A percentile compares a stretch with the other conserved stretches of the same genome.
These are phyloP conservation scores for Aurifilum marmelostoma DNA, from an alignment of 2,329 filamentous ascomycete species.

Conservation along the genomic window DNA sequence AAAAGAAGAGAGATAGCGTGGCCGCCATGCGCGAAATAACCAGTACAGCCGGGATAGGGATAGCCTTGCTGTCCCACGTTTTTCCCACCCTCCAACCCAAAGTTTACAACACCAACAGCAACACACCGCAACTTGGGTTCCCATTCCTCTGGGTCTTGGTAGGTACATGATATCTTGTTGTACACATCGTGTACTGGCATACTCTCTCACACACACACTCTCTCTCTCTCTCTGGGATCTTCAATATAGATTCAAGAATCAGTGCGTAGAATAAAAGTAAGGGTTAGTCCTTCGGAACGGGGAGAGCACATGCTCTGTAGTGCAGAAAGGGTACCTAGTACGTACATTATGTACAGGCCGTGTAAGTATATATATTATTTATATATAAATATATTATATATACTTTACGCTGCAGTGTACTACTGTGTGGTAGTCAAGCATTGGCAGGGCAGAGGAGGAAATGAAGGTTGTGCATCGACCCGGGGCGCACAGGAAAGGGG, in stretches of 20 bases:
- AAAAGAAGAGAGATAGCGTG: neutral
- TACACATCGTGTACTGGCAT: neutral
- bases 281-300: too few relatives aligned
- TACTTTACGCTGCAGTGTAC: too few relatives aligned
- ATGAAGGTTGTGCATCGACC: neutral
- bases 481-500: too few relatives aligned
- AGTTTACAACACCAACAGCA: neutral
- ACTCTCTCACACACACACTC: too few relatives aligned
- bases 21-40: neutral
- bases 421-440: too few relatives aligned
- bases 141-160: neutral
- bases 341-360: too few relatives aligned
- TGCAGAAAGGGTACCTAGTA: too few relatives aligned
- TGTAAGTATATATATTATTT: neutral
- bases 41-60: slow-evolving; percentile 3
- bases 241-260: too few relatives aligned
- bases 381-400: neutral
- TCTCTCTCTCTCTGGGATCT: too few relatives aligned
- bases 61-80: slow-evolving; percentile 19
- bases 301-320: too few relatives aligned
- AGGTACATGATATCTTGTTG: neutral
- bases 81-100: slow-evolving; percentile 11
- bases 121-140: slow-evolving; percentile 18
- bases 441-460: neutral
- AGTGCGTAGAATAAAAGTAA: too few relatives aligned